Conservation (phyloP, 768 basidiomycete species). For the Panus rudis region DNA sequence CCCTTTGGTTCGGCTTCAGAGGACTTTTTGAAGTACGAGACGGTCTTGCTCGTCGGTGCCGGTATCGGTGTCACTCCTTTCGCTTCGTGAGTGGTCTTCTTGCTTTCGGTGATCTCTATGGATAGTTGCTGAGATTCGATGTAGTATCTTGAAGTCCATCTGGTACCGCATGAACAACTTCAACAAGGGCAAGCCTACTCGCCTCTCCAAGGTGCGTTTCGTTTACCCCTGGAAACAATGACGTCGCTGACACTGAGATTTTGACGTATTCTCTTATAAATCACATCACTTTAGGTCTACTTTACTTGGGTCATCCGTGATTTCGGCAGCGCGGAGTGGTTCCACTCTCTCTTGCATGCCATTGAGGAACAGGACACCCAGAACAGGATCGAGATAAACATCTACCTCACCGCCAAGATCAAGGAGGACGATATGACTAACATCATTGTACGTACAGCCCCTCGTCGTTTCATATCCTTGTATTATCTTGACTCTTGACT, state of each 20-base stretch:
- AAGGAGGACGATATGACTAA: constrained; percentile 93
- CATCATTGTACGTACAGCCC: constrained; percentile 58
- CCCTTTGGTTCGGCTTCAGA: constrained; percentile 92
- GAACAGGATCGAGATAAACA: constrained; percentile 87
- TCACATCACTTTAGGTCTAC: constrained; percentile 46
- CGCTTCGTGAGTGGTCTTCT: constrained; percentile 65
- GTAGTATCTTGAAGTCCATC: constrained; percentile 78
- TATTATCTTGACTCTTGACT: not conserved
- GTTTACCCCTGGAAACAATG: not conserved
- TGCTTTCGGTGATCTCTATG: too few species aligned
- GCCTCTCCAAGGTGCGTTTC: constrained; percentile 67
- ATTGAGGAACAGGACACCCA: constrained; percentile 89
- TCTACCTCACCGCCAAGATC: constrained; percentile 86
- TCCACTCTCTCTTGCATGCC: constrained; percentile 88
- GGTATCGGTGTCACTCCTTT: constrained; percentile 98
- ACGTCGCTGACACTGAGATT: not conserved
- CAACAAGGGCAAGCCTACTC: constrained; percentile 64
- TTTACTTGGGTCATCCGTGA: constrained; percentile 96
- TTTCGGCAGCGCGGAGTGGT: constrained; percentile 86
- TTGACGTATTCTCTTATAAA: not conserved
- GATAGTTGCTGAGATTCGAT: too few species aligned
- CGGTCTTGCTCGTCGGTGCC: constrained; percentile 82
- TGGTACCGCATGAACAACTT: constrained; percentile 97
- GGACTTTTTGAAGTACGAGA: constrained; percentile 87
- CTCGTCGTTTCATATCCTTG: not conserved